These are phyloP conservation scores for Anthostomella pinea DNA, from an alignment of 2,329 filamentous ascomycete species.

Conservation along the genomic window DNA sequence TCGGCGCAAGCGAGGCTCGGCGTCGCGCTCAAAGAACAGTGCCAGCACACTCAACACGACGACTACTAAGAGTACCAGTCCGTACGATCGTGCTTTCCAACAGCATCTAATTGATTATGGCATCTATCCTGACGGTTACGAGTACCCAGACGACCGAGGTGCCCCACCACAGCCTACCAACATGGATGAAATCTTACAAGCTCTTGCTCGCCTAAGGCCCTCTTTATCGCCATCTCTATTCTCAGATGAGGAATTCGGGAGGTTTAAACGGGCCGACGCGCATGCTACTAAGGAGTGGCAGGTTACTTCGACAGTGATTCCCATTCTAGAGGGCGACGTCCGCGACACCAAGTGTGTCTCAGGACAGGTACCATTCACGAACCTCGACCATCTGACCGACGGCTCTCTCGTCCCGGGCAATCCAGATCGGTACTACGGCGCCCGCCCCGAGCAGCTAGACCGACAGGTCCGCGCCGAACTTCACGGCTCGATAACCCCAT, in stretches of 20 bases:
- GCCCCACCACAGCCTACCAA: background rate
- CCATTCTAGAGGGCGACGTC: background rate
- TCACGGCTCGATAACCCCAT: slow-evolving; percentile 19
- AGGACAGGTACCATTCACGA: slow-evolving; percentile 2
- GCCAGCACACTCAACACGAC: too few relatives aligned
- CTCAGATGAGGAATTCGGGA: slow-evolving; percentile 3
- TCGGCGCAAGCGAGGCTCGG: too few relatives aligned
- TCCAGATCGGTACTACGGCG: slow-evolving; percentile 32
- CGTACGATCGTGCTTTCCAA: background rate
- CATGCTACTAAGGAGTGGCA: background rate
- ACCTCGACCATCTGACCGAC: slow-evolving; percentile 1
- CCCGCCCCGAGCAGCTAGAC: slow-evolving; percentile 27
- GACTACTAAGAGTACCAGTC: background rate
- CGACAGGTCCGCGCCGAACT: slow-evolving; percentile 23
- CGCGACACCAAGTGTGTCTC: background rate
- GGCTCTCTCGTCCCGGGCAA: slow-evolving; percentile 19
- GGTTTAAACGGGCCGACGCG: slow-evolving; percentile 1
- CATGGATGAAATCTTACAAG: slow-evolving; percentile 1
- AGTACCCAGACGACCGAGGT: background rate
- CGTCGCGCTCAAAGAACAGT: too few relatives aligned
- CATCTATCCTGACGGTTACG: background rate
- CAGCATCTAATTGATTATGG: background rate
- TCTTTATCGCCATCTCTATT: slow-evolving; percentile 3
- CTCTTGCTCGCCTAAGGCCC: background rate
- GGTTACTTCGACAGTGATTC: background rate